Percentiles rank a stretch among this genome's conserved stretches.
Evolutionary conservation across 2,329 filamentous ascomycete genomes (phyloP).

Genomic region (Alternaria sp.): DNA sequence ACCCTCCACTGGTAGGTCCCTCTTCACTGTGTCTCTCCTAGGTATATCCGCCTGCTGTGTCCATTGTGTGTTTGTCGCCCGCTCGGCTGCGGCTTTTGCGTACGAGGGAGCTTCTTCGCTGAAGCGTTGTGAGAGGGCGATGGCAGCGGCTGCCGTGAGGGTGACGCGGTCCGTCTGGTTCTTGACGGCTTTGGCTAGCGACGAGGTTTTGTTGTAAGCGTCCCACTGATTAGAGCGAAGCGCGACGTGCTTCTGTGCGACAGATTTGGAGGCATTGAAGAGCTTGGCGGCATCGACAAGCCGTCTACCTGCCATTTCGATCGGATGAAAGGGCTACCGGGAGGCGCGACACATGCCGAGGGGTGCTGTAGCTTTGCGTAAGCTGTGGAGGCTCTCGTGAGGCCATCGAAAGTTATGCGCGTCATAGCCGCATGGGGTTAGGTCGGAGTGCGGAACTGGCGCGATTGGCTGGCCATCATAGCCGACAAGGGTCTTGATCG

Average conservation of each 20-base stretch:
- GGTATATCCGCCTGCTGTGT: conserved; percentile 34
- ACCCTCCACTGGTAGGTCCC: conserved; percentile 18
- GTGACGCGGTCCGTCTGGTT: conserved; percentile 67
- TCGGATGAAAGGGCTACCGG: conserved; percentile 21
- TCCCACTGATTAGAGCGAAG: conserved; percentile 68
- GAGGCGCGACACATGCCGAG: conserved; percentile 20
- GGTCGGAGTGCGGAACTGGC: conserved; percentile 1
- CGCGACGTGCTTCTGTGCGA: conserved; percentile 61
- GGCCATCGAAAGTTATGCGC: conserved; percentile 28
- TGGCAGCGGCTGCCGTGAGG: conserved; percentile 66
- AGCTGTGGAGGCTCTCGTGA: conserved; percentile 8
- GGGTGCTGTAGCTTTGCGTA: background rate
- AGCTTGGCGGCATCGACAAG: conserved; percentile 59
- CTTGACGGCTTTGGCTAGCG: conserved; percentile 67
- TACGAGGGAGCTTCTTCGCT: conserved; percentile 56
- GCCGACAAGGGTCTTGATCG: conserved; percentile 5
- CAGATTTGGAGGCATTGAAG: conserved; percentile 54
- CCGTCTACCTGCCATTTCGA: conserved; percentile 58
- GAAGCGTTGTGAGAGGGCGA: conserved; percentile 64
- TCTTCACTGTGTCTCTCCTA: conserved; percentile 38
- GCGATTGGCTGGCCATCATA: conserved; percentile 8
- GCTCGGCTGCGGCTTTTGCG: conserved; percentile 30
- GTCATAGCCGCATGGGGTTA: conserved; percentile 40
- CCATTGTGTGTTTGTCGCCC: conserved; percentile 23
- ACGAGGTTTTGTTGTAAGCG: conserved; percentile 68